Evolutionary conservation across 805 yeast genomes (phyloP).

Genomic region (Cyberlindnera maritima): DNA sequence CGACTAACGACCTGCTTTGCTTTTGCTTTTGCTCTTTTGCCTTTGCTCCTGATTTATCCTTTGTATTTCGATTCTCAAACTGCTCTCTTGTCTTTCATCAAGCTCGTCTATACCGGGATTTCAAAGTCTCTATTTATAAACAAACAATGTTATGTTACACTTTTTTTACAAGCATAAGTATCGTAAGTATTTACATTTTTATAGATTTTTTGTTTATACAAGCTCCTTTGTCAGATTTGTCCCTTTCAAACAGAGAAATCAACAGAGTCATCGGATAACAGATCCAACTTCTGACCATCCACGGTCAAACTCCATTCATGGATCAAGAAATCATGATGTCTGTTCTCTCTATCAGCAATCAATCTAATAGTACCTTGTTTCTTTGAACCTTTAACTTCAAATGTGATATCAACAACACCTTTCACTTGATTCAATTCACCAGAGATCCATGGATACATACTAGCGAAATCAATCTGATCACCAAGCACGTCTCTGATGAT

Average conservation of each 20-base stretch:
- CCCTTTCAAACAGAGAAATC: conserved; percentile 26
- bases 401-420: conserved; percentile 74
- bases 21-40: neutral
- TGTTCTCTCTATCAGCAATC: conserved; percentile 66
- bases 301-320: conserved; percentile 59
- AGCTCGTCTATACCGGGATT: too few relatives aligned
- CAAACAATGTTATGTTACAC: too few relatives aligned
- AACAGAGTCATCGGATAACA: conserved; percentile 45
- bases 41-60: neutral
- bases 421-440: conserved; percentile 83
- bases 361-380: conserved; percentile 55
- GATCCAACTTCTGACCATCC: conserved; percentile 44
- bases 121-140: neutral
- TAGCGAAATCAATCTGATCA: conserved; percentile 67
- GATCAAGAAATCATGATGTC: conserved; percentile 55
- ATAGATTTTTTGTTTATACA: too few relatives aligned
- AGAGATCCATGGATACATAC: conserved; percentile 82
- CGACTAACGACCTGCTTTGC: neutral
- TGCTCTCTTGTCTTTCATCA: too few relatives aligned
- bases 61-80: neutral
- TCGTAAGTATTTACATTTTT: too few relatives aligned
- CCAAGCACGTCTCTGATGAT: conserved; percentile 66
- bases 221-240: too few relatives aligned
- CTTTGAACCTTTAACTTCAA: conserved; percentile 66
- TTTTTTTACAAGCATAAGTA: too few relatives aligned